Evolutionary conservation across 2,329 filamentous ascomycete genomes (phyloP), one percentile per base, ranked within the genome.

Genomic region (Cercospora sp.): DNA sequence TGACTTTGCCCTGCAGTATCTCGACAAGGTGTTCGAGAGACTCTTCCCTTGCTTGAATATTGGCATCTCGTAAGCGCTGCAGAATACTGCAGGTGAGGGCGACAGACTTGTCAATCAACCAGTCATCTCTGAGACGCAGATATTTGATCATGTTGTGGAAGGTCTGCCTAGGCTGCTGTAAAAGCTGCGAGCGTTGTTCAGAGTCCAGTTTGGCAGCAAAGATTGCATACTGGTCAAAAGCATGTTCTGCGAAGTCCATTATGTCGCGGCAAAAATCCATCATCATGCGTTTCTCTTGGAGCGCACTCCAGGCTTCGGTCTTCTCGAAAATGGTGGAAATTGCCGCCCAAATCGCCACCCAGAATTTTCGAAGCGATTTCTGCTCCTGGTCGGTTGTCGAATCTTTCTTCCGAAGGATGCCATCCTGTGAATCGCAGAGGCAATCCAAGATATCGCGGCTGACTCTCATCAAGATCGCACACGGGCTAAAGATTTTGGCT

Each of bases 231-330:
- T 97, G 90, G 48, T 92, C 89, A 76, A 98, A 91, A 1, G 97
- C 85, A 39, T 87, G 86, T 75, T 96, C 92, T 0, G 94, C 94
- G 76, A 97, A 91, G 74, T 98, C 93, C 87, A 99, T 99, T 13
- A 92, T 91, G 76, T 97, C 93, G 72, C 95, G 90, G 77, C 94
- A 97, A 75, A 98, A 97, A 66, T 97, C 90, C 74, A 93, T 90
- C 92, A 99, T 94, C 64, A 87, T 84, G 20, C 84, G 80, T 77
- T 93, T 95, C 61, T 94, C 90, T 67, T 92, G 88, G 3, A 86
- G 86, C 13, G 87, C 83, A 57, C 81, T 80, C 95, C 95, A 99
- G 10, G 83, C 82, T 76, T 97, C 93, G 3, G 94, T 96, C 68
- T 90, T 89, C 51, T 88, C 84, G 75, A 97, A 97, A 16, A 94